Evolutionary conservation across 805 yeast genomes (phyloP).

Genomic region (Starmerella roubikii): DNA sequence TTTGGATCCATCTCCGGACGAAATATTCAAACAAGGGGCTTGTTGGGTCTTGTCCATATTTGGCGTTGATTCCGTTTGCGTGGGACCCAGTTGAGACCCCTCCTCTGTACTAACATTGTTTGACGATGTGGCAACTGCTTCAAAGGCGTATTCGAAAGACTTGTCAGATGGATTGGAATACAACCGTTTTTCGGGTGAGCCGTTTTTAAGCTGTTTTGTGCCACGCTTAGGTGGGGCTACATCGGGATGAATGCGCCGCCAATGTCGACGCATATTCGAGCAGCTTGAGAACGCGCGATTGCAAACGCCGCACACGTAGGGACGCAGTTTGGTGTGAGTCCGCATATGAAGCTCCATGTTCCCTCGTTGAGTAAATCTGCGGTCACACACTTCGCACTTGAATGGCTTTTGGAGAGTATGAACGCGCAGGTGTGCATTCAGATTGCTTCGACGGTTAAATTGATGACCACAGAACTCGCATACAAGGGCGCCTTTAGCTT

Average conservation of each 20-base stretch:
- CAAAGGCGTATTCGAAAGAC: no score
- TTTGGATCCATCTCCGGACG: no score
- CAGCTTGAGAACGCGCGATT: conserved; percentile 18
- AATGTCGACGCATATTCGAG: conserved; percentile 20
- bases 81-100: no score
- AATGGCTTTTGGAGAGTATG: conserved; percentile 66
- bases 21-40: no score
- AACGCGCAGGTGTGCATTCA: conserved; percentile 74
- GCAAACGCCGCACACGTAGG: conserved; percentile 62
- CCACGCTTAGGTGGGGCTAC: conserved; percentile 17
- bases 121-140: no score
- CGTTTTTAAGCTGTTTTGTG: conserved; percentile 12
- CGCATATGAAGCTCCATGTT: conserved; percentile 71
- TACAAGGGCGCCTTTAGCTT: no score
- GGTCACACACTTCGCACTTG: conserved; percentile 59
- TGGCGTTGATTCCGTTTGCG: no score
- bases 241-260: conserved; percentile 19
- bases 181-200: conserved; percentile 18
- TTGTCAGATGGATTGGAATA: no score
- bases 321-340: conserved; percentile 84
- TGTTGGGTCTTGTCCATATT: no score
- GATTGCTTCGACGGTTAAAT: conserved; percentile 78
- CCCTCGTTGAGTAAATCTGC: conserved; percentile 77
- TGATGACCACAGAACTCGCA: conserved; percentile 75
- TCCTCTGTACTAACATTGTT: no score